Evolutionary conservation across 2,329 filamentous ascomycete species (phyloP), one percentile per base, ranked within the genome.

Genomic region (Scorias spongiosa): DNA sequence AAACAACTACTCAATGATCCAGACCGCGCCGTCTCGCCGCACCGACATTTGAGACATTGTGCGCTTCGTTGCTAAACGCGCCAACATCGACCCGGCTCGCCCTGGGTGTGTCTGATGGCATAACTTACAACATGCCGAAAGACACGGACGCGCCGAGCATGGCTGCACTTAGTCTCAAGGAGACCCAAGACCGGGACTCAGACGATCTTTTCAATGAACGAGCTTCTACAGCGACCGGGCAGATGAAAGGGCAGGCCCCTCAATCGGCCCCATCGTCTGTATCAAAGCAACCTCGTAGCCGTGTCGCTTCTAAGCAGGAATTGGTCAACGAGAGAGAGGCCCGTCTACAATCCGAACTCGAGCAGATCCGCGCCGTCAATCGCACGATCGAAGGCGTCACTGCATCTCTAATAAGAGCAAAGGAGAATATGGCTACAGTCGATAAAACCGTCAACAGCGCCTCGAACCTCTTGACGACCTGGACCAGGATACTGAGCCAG

Each of bases 401-500:
- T 20, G 72, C 74, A 29, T 84, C 80, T 38, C 67, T 91, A 17
- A 76, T 82, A 52, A 76, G 77, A 49, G 80, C 83, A 18, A 81
- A 78, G 56, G 75, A 72, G 44, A 88, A 88, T 62, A 91, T 91
- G 84, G 70, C 77, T 55, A 93, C 82, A 18, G 88, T 96, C 30
- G 82, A 82, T 43, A 75, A 75, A 48, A 95, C 91, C 2, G 87
- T 96, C 37, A 75, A 75, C 51, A 89, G 88, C 44, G 87, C 91
- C 2, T 93, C 88, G 11, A 84, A 83, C 1, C 75, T 98, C 11
- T 78, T 98, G 29, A 87, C 93, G 55, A 93, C 88, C 12, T 98
- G 89, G 89, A 93, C 87, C 8, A 80, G 87, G 42, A 95, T 98
- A 51, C 75, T 98, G 10, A 91, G 86, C 6, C 91, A 98, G 63